These are phyloP conservation scores for Trapa incisa DNA, from an alignment of 345 rosid species.

Conservation along the genomic window DNA sequence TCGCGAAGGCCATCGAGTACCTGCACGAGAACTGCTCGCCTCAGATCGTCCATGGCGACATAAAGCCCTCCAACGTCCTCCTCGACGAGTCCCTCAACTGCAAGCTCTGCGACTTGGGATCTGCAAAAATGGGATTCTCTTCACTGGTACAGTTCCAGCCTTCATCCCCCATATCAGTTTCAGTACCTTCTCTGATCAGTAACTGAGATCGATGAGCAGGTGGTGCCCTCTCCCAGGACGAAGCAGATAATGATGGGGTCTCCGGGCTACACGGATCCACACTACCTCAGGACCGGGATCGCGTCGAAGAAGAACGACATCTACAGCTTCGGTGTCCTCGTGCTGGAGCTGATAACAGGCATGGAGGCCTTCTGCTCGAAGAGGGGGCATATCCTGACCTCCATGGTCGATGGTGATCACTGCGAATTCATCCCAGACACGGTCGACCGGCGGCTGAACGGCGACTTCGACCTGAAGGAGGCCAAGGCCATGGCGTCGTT, in stretches of 20 bases:
- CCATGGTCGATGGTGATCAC: constrained; percentile 15
- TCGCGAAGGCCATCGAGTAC: constrained; percentile 61
- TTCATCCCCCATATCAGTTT: neutral
- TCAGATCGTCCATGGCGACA: constrained; percentile 74
- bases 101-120: constrained; percentile 91
- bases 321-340: constrained; percentile 68
- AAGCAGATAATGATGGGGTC: constrained; percentile 65
- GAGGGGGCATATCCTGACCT: constrained; percentile 41
- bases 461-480: constrained; percentile 40
- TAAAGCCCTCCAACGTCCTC: constrained; percentile 66
- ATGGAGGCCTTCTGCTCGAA: constrained; percentile 56
- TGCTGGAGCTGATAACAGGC: constrained; percentile 65
- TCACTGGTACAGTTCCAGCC: constrained; percentile 14
- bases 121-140: constrained; percentile 76
- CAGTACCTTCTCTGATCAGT: neutral
- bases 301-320: constrained; percentile 77
- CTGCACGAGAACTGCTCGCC: constrained; percentile 60
- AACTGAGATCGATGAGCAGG: constrained; percentile 3
- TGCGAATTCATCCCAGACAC: constrained; percentile 17
- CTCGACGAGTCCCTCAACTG: constrained; percentile 54
- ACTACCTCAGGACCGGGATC: constrained; percentile 67
- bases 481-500: constrained; percentile 39
- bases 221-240: constrained; percentile 21
- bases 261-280: constrained; percentile 86
- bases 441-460: constrained; percentile 49